phyloP scores from a whole-genome alignment of 169 alveolate genomes.

The Plasmodium gonderi region DNA sequence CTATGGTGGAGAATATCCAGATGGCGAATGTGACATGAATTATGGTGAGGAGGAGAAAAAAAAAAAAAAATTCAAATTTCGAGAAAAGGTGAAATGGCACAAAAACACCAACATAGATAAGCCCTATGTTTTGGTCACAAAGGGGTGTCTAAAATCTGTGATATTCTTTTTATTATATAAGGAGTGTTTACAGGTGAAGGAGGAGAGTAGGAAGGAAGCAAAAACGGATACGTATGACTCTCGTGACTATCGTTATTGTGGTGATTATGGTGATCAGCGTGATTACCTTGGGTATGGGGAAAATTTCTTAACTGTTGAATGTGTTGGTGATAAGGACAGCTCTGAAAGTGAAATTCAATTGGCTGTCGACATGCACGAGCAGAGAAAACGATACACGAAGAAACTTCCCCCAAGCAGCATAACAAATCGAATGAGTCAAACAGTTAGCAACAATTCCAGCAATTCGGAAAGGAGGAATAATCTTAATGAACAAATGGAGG shows the following conservation, averaged over 20 bases:
- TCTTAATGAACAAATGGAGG: background rate
- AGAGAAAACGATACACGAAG: background rate
- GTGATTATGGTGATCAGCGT: background rate
- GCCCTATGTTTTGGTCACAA: slow-evolving; percentile 72
- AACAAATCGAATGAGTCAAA: background rate
- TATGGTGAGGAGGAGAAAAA: background rate
- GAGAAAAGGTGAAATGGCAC: slow-evolving; percentile 31
- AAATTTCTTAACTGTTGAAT: too few relatives aligned
- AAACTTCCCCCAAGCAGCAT: background rate
- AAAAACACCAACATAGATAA: slow-evolving; percentile 47
- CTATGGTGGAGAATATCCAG: background rate
- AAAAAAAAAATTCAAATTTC: slow-evolving; percentile 11
- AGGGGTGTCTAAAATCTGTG: slow-evolving; percentile 65
- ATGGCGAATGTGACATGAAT: background rate
- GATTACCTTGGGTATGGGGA: background rate
- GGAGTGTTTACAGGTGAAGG: background rate
- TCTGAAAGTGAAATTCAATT: too few relatives aligned
- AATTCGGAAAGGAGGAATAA: background rate
- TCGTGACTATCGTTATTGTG: background rate
- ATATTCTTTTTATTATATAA: slow-evolving; percentile 52
- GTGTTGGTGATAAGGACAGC: too few relatives aligned
- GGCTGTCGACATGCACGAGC: background rate
- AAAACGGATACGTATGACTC: background rate
- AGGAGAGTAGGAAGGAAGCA: background rate
- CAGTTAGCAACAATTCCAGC: background rate